A percentile compares a stretch with the other conserved stretches of the same genome.
Conservation (phyloP, 2,329 filamentous ascomycete genomes). For the Neopestalotiopsis sp. region DNA sequence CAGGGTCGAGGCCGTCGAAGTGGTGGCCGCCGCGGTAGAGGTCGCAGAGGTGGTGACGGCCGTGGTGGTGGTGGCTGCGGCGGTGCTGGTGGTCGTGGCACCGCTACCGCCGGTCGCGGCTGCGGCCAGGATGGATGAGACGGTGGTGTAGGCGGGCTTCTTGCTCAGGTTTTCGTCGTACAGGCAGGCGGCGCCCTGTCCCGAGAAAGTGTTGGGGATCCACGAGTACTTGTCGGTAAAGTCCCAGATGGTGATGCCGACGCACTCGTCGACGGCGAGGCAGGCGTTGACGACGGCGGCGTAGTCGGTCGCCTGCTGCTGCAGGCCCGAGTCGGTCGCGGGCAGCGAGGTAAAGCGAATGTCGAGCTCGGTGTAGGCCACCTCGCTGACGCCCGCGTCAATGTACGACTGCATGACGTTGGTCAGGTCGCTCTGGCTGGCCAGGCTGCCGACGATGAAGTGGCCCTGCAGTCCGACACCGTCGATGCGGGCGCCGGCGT, state of each 20-base stretch:
- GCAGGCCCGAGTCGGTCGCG: conserved; percentile 43
- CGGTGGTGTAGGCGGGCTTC: conserved; percentile 45
- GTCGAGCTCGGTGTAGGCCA: conserved; percentile 68
- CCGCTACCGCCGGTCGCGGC: conserved; percentile 9
- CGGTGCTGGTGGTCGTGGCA: background rate
- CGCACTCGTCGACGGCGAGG: conserved; percentile 40
- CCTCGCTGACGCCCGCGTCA: conserved; percentile 54
- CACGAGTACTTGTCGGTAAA: conserved; percentile 59
- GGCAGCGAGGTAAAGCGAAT: conserved; percentile 57
- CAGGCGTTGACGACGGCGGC: conserved; percentile 42
- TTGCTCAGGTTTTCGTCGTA: conserved; percentile 42
- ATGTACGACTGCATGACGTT: conserved; percentile 57
- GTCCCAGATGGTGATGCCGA: conserved; percentile 51
- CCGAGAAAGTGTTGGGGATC: conserved; percentile 68
- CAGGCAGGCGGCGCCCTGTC: conserved; percentile 49
- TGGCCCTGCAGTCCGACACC: conserved; percentile 69
- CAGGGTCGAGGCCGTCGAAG: background rate
- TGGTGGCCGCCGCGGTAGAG: background rate
- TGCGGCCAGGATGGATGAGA: conserved; percentile 16
- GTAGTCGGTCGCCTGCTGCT: conserved; percentile 55
- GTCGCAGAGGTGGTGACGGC: background rate
- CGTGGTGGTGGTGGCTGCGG: background rate
- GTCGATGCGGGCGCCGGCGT: conserved; percentile 61
- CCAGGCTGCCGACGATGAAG: conserved; percentile 60
- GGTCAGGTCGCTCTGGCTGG: conserved; percentile 48